Conservation (phyloP, 306 rosid genomes). For the Cicer judaicum region DNA sequence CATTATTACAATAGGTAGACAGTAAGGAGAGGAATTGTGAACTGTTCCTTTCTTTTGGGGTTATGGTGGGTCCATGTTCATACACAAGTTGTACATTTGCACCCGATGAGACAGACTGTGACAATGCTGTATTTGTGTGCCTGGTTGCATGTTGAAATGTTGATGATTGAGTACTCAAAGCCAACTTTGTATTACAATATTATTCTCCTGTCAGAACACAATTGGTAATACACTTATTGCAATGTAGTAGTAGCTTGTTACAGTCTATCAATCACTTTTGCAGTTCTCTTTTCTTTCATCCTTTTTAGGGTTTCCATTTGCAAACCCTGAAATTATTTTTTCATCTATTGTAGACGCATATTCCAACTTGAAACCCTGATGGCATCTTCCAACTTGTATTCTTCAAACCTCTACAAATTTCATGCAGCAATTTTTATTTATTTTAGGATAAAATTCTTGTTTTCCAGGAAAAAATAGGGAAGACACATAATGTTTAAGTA, state of each 20-base stretch:
- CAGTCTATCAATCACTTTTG: constrained; percentile 30
- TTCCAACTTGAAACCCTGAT: background rate
- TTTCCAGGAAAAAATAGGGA: background rate
- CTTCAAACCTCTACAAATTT: background rate
- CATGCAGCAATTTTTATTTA: constrained; percentile 9
- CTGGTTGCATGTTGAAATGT: background rate
- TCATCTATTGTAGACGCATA: too few relatives aligned
- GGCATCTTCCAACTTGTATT: background rate
- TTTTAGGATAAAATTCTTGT: background rate
- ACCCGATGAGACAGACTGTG: constrained; percentile 17
- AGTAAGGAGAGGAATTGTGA: constrained; percentile 18
- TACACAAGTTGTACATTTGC: constrained; percentile 36
- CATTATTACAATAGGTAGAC: constrained; percentile 2
- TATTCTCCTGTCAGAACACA: constrained; percentile 36
- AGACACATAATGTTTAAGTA: background rate
- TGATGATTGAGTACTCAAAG: constrained; percentile 46
- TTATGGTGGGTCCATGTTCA: constrained; percentile 49
- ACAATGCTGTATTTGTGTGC: background rate
- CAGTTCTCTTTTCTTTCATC: constrained; percentile 24
- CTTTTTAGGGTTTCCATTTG: constrained; percentile 34
- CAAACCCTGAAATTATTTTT: background rate
- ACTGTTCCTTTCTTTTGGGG: constrained; percentile 25
- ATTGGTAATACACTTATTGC: constrained; percentile 33
- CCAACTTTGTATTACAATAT: background rate
- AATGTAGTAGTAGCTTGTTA: constrained; percentile 30